Conservation (phyloP, 2,329 filamentous ascomycete genomes). For the Trichoderma sp. region DNA sequence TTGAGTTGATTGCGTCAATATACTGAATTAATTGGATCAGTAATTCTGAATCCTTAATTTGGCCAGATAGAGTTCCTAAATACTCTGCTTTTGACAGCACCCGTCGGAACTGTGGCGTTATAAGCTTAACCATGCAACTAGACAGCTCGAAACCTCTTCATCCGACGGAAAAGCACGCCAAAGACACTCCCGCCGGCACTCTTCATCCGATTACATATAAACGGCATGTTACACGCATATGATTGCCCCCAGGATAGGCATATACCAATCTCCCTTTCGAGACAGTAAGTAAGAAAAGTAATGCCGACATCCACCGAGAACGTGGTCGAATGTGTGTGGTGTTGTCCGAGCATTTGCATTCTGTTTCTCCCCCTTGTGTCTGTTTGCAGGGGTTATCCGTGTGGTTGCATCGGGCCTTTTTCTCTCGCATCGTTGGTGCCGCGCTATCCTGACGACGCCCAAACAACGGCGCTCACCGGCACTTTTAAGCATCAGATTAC, state of each 20-base stretch:
- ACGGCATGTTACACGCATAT: neutral
- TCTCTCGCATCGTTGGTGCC: neutral
- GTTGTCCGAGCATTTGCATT: neutral
- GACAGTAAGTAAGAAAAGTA: neutral
- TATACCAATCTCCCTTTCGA: neutral
- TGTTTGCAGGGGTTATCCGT: neutral
- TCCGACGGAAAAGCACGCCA: neutral
- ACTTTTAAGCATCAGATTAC: neutral
- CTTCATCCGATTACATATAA: neutral
- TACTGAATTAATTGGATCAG: neutral
- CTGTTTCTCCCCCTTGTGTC: too few relatives aligned
- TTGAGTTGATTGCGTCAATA: neutral
- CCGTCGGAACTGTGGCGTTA: neutral
- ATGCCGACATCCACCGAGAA: neutral
- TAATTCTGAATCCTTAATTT: neutral
- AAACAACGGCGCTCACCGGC: neutral
- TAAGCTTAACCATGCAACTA: neutral
- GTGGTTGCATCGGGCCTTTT: slow-evolving; percentile 1
- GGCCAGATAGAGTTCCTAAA: neutral
- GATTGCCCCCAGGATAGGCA: neutral
- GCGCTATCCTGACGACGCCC: neutral
- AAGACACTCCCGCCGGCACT: neutral
- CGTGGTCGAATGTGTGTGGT: neutral
- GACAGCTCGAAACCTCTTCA: neutral
- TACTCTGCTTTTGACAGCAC: neutral